phyloP scores from a whole-genome alignment of 73 alveolate genomes.

The Blepharisma japonicum region DNA sequence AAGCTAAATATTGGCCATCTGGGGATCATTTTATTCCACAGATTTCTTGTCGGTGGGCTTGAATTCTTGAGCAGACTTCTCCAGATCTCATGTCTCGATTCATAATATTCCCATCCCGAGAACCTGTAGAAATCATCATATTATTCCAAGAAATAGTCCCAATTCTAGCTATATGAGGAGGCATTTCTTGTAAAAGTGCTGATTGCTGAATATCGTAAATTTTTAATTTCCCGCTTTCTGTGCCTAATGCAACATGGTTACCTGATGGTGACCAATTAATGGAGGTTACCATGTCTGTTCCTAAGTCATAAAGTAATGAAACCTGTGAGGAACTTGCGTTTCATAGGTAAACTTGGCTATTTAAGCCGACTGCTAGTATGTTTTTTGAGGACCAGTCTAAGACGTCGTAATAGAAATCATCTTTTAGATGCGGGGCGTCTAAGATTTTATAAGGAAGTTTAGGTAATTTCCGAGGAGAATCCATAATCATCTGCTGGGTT shows the following conservation, averaged over 20 bases:
- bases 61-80: conserved; percentile 41
- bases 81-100: conserved; percentile 75
- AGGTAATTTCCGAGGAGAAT: conserved; percentile 73
- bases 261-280: conserved; percentile 70
- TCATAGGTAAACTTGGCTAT: conserved; percentile 76
- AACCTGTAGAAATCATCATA: conserved; percentile 73
- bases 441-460: conserved; percentile 94
- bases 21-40: conserved; percentile 95
- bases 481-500: conserved; percentile 29
- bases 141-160: conserved; percentile 94
- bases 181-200: conserved; percentile 55
- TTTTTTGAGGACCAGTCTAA: conserved; percentile 93
- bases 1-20: conserved; percentile 68
- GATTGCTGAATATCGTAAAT: conserved; percentile 63
- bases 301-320: conserved; percentile 56
- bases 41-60: conserved; percentile 86
- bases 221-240: conserved; percentile 61
- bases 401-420: conserved; percentile 92
- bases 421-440: conserved; percentile 96
- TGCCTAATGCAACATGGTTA: conserved; percentile 67
- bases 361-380: conserved; percentile 85
- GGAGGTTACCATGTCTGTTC: conserved; percentile 70
- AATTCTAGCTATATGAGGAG: conserved; percentile 82
- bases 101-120: conserved; percentile 76
- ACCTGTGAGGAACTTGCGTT: conserved; percentile 67